These are phyloP conservation scores for Diaporthe helianthi DNA, from an alignment of 2,329 filamentous ascomycete species.

Conservation along the genomic window DNA sequence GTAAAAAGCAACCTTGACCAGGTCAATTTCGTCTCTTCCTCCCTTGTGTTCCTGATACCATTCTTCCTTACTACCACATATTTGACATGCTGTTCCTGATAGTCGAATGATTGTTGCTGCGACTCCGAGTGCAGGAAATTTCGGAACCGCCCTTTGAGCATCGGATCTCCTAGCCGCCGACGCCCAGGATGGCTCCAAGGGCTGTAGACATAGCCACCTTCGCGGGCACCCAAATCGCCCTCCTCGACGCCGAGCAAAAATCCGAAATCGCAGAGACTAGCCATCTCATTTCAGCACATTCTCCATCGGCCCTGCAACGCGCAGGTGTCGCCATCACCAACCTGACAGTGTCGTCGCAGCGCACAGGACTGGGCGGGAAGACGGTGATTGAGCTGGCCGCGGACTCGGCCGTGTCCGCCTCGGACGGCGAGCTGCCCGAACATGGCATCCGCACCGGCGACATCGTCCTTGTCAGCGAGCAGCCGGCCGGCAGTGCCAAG, in stretches of 20 bases:
- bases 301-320: conserved; percentile 73
- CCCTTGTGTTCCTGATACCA: not conserved
- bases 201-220: conserved; percentile 69
- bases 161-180: not conserved
- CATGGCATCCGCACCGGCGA: conserved; percentile 80
- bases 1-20: not conserved
- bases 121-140: not conserved
- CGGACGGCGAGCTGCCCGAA: conserved; percentile 66
- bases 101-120: not conserved
- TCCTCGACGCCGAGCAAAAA: conserved; percentile 75
- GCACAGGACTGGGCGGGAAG: conserved; percentile 91
- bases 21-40: not conserved
- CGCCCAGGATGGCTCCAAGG: conserved; percentile 43
- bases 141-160: not conserved
- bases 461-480: conserved; percentile 78
- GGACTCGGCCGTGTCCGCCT: conserved; percentile 61
- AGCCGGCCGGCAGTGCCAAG: conserved; percentile 74
- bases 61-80: not conserved
- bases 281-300: conserved; percentile 69
- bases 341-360: conserved; percentile 74
- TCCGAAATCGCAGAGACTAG: conserved; percentile 76
- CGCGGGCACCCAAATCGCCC: conserved; percentile 71
- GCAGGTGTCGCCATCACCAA: conserved; percentile 83
- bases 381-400: conserved; percentile 80
- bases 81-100: not conserved